A percentile compares a stretch with the other conserved stretches of the same genome.
Conservation (phyloP, 306 rosid genomes). For the Quercus gilva region DNA sequence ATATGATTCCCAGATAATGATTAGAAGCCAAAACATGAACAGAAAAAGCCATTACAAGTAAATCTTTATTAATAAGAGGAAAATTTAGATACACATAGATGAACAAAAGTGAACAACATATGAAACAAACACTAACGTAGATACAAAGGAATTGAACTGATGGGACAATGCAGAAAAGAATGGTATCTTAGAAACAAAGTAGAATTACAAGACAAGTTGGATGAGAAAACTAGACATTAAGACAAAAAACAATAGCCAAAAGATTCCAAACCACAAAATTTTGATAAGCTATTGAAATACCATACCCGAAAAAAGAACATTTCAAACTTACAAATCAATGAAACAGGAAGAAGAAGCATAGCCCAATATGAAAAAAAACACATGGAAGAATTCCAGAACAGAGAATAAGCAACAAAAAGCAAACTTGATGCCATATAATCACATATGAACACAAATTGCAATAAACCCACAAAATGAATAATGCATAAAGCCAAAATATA, state of each 20-base stretch:
- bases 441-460: background rate
- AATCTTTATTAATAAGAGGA: slow-evolving; percentile 4
- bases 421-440: slow-evolving; percentile 15
- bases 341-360: background rate
- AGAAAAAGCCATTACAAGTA: slow-evolving; percentile 17
- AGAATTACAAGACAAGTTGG: background rate
- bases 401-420: slow-evolving; percentile 1
- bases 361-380: slow-evolving; percentile 14
- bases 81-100: background rate
- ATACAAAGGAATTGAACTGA: slow-evolving; percentile 2
- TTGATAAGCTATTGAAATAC: background rate
- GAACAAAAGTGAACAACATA: background rate
- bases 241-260: background rate
- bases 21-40: slow-evolving; percentile 4
- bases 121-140: background rate
- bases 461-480: slow-evolving; percentile 21
- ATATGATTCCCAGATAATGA: background rate
- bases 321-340: slow-evolving; percentile 13
- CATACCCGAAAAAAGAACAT: background rate
- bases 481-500: background rate
- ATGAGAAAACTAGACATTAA: background rate
- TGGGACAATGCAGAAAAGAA: slow-evolving; percentile 1
- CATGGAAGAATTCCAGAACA: slow-evolving; percentile 10
- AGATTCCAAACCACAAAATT: slow-evolving; percentile 14
- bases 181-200: background rate